Evolutionary conservation across 768 basidiomycete species (phyloP).

Genomic region (Amanita inopinata): DNA sequence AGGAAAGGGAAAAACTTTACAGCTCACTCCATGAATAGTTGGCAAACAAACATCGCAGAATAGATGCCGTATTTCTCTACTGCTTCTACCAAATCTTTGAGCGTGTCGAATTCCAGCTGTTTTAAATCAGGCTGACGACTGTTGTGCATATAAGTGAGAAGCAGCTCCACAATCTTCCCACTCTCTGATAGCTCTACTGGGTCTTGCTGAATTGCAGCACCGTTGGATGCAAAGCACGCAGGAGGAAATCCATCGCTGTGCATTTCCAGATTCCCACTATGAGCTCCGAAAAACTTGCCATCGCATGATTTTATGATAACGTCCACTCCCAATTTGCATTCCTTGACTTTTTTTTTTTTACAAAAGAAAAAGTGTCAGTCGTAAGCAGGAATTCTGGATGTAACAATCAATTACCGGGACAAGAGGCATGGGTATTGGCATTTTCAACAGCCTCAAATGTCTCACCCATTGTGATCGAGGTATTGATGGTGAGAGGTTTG

Average conservation of each 20-base stretch:
- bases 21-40: slow-evolving; percentile 11
- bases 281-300: slow-evolving; percentile 8
- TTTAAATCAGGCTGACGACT: slow-evolving; percentile 10
- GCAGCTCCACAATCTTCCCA: neutral
- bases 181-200: neutral
- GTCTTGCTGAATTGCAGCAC: neutral
- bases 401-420: too few species aligned
- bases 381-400: too few species aligned
- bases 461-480: too few species aligned
- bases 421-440: too few species aligned
- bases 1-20: neutral
- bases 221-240: neutral
- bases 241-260: slow-evolving; percentile 10
- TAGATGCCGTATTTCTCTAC: slow-evolving; percentile 11
- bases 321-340: too few species aligned
- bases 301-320: slow-evolving; percentile 4
- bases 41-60: slow-evolving; percentile 9
- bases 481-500: too few species aligned
- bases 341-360: too few species aligned
- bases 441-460: too few species aligned
- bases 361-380: too few species aligned
- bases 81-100: slow-evolving; percentile 8
- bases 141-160: slow-evolving; percentile 10
- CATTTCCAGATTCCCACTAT: slow-evolving; percentile 4
- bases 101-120: neutral